Evolutionary conservation across 768 basidiomycete genomes (phyloP).

Genomic region (Amanita thiersii): DNA sequence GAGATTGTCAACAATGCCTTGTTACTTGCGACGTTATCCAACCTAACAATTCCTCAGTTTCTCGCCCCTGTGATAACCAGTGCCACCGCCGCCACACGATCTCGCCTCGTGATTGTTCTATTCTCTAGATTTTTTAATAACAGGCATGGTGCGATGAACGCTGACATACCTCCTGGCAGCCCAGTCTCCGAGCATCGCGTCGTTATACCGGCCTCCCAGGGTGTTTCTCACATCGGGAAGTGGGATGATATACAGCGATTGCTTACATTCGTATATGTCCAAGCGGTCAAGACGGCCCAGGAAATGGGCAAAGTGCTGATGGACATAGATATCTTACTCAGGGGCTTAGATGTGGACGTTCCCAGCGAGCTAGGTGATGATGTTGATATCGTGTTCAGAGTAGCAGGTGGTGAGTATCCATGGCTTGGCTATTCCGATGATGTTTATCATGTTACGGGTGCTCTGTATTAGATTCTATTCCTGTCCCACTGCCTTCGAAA

Average conservation of each 20-base stretch:
- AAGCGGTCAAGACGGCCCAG: constrained; percentile 71
- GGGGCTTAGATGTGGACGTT: constrained; percentile 40
- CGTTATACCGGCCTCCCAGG: constrained; percentile 17
- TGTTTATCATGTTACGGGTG: not conserved
- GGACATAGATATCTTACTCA: constrained; percentile 71
- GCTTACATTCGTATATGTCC: constrained; percentile 79
- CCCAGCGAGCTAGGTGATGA: constrained; percentile 32
- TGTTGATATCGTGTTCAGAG: constrained; percentile 38
- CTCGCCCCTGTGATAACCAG: constrained; percentile 45
- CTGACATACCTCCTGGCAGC: constrained; percentile 6
- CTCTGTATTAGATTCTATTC: constrained; percentile 25
- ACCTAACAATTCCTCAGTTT: constrained; percentile 43
- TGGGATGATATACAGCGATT: constrained; percentile 72
- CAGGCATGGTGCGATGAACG: constrained; percentile 7
- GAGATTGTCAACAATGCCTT: constrained; percentile 24
- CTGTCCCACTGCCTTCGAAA: constrained; percentile 32
- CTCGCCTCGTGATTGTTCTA: constrained; percentile 54
- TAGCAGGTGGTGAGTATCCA: constrained; percentile 34
- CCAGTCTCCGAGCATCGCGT: constrained; percentile 10
- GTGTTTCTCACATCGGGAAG: constrained; percentile 32
- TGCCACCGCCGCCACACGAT: constrained; percentile 38
- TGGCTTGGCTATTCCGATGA: not conserved
- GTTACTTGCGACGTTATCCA: constrained; percentile 47
- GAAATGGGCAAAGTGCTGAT: constrained; percentile 61
- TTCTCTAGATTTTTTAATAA: constrained; percentile 54